A percentile compares a stretch with the other conserved stretches of the same genome.
These are phyloP conservation scores for Aspergillus intermedius DNA, from an alignment of 2,329 filamentous ascomycete genomes.

Conservation along the genomic window DNA sequence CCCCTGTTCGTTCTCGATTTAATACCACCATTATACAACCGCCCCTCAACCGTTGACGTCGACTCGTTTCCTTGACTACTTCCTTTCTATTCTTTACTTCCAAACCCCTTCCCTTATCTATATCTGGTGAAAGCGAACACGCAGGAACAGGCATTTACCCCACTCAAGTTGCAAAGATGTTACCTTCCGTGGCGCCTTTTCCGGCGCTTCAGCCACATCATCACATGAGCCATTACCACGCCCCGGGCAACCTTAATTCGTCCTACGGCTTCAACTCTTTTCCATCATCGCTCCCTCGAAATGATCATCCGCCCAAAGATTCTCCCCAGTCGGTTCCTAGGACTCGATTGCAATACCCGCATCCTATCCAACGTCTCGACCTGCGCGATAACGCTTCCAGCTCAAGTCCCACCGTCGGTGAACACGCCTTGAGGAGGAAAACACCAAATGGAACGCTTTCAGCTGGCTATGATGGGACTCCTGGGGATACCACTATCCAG, in stretches of 20 bases:
- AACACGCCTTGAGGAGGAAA: slow-evolving; percentile 81
- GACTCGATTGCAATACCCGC: slow-evolving; percentile 32
- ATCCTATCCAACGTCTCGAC: slow-evolving; percentile 33
- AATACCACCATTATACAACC: background rate
- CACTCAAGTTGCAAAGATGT: slow-evolving; percentile 32
- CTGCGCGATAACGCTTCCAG: slow-evolving; percentile 20
- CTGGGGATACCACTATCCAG: slow-evolving; percentile 63
- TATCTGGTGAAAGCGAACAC: slow-evolving; percentile 8
- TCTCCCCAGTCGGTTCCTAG: slow-evolving; percentile 23
- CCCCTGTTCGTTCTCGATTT: slow-evolving; percentile 14
- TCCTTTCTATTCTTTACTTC: slow-evolving; percentile 1
- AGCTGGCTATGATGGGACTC: slow-evolving; percentile 82
- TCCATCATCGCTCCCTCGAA: slow-evolving; percentile 15
- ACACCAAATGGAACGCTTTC: slow-evolving; percentile 91
- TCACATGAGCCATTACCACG: slow-evolving; percentile 27
- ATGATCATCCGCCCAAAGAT: slow-evolving; percentile 21
- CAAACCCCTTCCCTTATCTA: slow-evolving; percentile 1
- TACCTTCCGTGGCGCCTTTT: slow-evolving; percentile 43
- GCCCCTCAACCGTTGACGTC: background rate
- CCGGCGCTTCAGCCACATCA: slow-evolving; percentile 39
- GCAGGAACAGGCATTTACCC: slow-evolving; percentile 1
- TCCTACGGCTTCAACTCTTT: slow-evolving; percentile 27
- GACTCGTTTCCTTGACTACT: slow-evolving; percentile 12
- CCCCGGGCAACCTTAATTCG: slow-evolving; percentile 23
- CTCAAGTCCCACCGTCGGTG: slow-evolving; percentile 30